phyloP scores from a whole-genome alignment of 129 eudicot species.

The Tagetes patula region DNA sequence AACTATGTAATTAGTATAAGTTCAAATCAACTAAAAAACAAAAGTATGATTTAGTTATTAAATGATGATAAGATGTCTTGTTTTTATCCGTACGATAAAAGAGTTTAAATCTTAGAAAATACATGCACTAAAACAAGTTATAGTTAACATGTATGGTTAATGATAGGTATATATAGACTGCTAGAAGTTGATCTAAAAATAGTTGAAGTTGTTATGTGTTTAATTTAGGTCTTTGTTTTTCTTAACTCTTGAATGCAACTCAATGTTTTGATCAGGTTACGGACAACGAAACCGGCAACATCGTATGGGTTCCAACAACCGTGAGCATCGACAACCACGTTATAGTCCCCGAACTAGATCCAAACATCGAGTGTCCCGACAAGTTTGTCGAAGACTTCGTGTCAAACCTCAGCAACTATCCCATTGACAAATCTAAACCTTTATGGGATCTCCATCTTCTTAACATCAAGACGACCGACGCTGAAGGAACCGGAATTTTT shows the following conservation, averaged over 20 bases:
- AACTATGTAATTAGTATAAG: too few relatives aligned
- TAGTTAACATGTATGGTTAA: too few relatives aligned
- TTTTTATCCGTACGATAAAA: too few relatives aligned
- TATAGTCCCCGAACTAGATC: conserved; percentile 43
- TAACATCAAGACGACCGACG: conserved; percentile 34
- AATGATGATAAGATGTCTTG: too few relatives aligned
- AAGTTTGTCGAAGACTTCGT: conserved; percentile 49
- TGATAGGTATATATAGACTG: too few relatives aligned
- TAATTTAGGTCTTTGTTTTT: background rate
- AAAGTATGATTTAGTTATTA: too few relatives aligned
- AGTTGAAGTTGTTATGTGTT: background rate
- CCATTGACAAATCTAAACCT: conserved; percentile 44
- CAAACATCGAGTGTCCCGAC: conserved; percentile 38
- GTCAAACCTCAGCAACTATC: conserved; percentile 41
- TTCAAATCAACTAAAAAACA: too few relatives aligned
- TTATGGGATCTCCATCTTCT: conserved; percentile 55
- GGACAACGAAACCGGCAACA: conserved; percentile 30
- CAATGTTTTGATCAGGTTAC: conserved; percentile 29
- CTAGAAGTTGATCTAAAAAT: too few relatives aligned
- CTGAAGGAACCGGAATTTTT: conserved; percentile 34
- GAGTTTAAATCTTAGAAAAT: too few relatives aligned
- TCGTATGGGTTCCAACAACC: conserved; percentile 45
- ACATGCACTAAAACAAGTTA: too few relatives aligned
- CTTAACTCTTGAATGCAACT: conserved; percentile 4
- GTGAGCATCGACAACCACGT: conserved; percentile 52